Conservation (phyloP, 257 asterid species). For the Plantago major region DNA sequence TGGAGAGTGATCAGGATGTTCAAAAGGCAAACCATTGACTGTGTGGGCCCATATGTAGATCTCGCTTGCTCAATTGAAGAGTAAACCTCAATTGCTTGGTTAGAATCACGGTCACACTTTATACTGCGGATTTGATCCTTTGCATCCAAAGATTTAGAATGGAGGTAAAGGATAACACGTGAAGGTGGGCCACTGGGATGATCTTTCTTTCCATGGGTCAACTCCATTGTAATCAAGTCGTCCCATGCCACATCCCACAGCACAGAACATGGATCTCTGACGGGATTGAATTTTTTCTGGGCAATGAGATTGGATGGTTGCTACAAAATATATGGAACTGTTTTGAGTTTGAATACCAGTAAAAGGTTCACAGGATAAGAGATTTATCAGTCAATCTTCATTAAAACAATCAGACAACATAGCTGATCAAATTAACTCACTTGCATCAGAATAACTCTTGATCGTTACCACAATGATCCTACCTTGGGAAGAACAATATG, state of each 20-base stretch:
- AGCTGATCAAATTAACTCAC: conserved; percentile 40
- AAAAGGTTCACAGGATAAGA: background rate
- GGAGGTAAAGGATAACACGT: conserved; percentile 64
- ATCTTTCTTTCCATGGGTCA: conserved; percentile 82
- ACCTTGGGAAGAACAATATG: conserved; percentile 86
- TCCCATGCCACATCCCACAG: conserved; percentile 91
- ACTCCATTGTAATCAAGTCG: conserved; percentile 76
- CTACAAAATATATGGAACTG: conserved; percentile 39
- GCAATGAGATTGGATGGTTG: conserved; percentile 87
- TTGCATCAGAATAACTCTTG: conserved; percentile 72
- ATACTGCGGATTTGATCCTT: conserved; percentile 76
- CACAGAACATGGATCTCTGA: conserved; percentile 94
- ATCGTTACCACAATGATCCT: conserved; percentile 73
- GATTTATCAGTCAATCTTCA: conserved; percentile 3
- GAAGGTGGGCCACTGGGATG: conserved; percentile 75
- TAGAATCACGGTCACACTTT: conserved; percentile 70
- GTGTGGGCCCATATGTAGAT: conserved; percentile 59
- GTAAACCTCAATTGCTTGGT: conserved; percentile 79
- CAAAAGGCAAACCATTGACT: conserved; percentile 48
- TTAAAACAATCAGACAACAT: conserved; percentile 1
- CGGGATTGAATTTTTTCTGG: conserved; percentile 86
- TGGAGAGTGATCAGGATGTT: conserved; percentile 15
- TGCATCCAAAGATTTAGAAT: conserved; percentile 53
- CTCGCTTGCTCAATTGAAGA: conserved; percentile 77
- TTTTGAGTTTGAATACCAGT: background rate